Evolutionary conservation across 805 yeast species (phyloP).

Genomic region (Vanderwaltozyma yarrowii): DNA sequence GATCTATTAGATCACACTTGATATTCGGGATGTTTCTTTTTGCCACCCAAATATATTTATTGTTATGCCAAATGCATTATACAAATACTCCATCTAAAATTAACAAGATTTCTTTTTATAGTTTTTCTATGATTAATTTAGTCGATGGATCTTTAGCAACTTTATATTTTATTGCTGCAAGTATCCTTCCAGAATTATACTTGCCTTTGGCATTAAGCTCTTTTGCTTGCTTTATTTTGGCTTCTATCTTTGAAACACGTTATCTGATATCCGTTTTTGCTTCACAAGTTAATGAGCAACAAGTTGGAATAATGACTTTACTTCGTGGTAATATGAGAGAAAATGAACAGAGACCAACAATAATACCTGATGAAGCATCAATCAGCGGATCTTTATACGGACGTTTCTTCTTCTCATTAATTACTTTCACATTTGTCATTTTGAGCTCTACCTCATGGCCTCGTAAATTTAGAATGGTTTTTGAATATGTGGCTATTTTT

Average conservation of each 20-base stretch:
- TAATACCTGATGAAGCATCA: slow-evolving; percentile 41
- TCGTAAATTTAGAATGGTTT: slow-evolving; percentile 37
- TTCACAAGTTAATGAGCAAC: slow-evolving; percentile 64
- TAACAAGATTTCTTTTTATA: slow-evolving; percentile 60
- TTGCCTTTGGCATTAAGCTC: slow-evolving; percentile 62
- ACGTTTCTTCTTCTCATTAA: slow-evolving; percentile 42
- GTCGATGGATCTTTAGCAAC: slow-evolving; percentile 64
- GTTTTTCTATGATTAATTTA: slow-evolving; percentile 52
- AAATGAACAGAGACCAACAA: slow-evolving; percentile 15
- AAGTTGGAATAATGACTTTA: slow-evolving; percentile 54
- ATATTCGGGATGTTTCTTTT: slow-evolving; percentile 38
- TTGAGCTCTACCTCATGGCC: slow-evolving; percentile 59
- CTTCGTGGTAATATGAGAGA: slow-evolving; percentile 40
- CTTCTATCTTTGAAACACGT: slow-evolving; percentile 66
- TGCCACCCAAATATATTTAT: slow-evolving; percentile 43
- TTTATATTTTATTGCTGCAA: slow-evolving; percentile 48
- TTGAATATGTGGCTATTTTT: slow-evolving; percentile 47
- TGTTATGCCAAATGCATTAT: slow-evolving; percentile 59
- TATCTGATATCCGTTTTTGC: slow-evolving; percentile 57
- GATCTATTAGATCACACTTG: slow-evolving; percentile 32
- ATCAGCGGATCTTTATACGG: slow-evolving; percentile 49
- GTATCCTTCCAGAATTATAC: slow-evolving; percentile 45
- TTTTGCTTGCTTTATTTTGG: slow-evolving; percentile 56
- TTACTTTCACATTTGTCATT: slow-evolving; percentile 47
- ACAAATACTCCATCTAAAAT: slow-evolving; percentile 74